Evolutionary conservation across 2,329 filamentous ascomycete species (phyloP).

Genomic region (Sporothrix schenckii): DNA sequence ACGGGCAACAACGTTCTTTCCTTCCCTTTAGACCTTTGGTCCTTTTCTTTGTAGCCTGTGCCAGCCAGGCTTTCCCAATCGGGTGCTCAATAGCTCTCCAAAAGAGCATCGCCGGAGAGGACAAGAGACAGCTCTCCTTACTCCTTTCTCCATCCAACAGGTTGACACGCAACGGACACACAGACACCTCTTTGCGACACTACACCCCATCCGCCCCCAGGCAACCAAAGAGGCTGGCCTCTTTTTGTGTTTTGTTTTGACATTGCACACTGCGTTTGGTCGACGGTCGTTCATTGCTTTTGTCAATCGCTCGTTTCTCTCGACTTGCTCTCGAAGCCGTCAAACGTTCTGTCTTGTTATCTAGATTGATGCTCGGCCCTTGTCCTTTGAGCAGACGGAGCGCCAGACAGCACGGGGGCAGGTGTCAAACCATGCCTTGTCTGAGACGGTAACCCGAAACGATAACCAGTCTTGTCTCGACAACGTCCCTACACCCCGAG

Average conservation of each 20-base stretch:
- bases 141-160: background rate
- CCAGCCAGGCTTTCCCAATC: slow-evolving; percentile 30
- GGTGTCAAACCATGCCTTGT: slow-evolving; percentile 13
- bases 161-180: background rate
- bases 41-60: background rate
- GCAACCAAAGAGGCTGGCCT: slow-evolving; percentile 24
- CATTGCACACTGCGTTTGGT: background rate
- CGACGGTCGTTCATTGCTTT: slow-evolving; percentile 13
- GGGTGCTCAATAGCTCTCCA: slow-evolving; percentile 35
- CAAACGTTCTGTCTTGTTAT: background rate
- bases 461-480: background rate
- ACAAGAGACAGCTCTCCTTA: background rate
- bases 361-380: background rate
- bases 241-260: background rate
- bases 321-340: background rate
- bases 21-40: background rate
- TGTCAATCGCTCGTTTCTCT: background rate
- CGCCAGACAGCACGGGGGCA: background rate
- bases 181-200: slow-evolving; percentile 17
- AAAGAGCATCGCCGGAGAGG: background rate
- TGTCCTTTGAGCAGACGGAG: background rate
- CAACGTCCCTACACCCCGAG: background rate
- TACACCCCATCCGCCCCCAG: background rate
- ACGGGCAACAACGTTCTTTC: background rate
- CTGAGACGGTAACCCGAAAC: slow-evolving; percentile 14